phyloP scores from a whole-genome alignment of 805 yeast species.

The Spathaspora arborariae region DNA sequence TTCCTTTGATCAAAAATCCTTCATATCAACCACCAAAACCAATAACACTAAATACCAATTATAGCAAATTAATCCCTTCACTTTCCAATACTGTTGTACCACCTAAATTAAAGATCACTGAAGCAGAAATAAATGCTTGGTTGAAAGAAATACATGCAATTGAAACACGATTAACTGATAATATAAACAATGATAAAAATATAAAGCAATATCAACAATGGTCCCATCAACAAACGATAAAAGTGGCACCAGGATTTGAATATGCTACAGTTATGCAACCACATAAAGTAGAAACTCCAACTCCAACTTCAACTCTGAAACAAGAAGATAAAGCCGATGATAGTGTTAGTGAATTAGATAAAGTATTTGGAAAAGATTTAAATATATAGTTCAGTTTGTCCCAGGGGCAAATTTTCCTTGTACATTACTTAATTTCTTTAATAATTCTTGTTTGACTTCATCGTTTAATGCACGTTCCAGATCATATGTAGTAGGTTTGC shows the following conservation, averaged over 20 bases:
- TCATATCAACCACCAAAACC: constrained; percentile 51
- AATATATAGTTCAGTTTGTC: background rate
- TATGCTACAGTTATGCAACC: constrained; percentile 30
- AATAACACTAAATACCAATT: constrained; percentile 48
- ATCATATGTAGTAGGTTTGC: constrained; percentile 8
- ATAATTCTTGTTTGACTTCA: constrained; percentile 10
- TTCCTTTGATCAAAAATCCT: constrained; percentile 55
- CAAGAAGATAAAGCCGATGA: constrained; percentile 1
- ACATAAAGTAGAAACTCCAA: constrained; percentile 10
- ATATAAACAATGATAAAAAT: constrained; percentile 8
- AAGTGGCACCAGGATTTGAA: constrained; percentile 41
- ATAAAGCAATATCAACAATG: constrained; percentile 22
- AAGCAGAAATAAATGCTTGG: constrained; percentile 27
- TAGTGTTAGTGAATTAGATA: constrained; percentile 23
- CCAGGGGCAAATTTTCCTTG: constrained; percentile 6
- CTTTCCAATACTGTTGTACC: constrained; percentile 32
- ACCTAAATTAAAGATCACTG: constrained; percentile 28
- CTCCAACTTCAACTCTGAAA: background rate
- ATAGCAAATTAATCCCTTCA: constrained; percentile 35
- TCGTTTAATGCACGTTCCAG: constrained; percentile 7
- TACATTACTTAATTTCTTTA: constrained; percentile 8
- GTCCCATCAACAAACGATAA: constrained; percentile 26
- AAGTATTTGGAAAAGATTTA: constrained; percentile 22
- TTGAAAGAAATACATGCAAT: constrained; percentile 16
- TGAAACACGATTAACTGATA: constrained; percentile 6